Evolutionary conservation across 2,329 filamentous ascomycete genomes (phyloP).

Genomic region (Trichoderma semiorbis): DNA sequence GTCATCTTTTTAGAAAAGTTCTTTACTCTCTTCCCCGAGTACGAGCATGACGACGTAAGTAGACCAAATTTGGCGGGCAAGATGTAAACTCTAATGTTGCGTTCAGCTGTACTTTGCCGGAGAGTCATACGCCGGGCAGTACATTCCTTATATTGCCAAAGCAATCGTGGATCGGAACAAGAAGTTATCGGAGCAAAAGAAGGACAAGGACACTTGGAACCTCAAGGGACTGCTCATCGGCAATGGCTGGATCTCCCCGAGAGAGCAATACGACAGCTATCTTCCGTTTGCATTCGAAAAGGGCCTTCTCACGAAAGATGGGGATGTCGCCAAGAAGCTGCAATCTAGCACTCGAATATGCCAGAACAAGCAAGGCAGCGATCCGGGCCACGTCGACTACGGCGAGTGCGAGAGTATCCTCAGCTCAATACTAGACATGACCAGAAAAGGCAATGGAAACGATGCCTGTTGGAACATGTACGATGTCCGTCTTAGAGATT

Average conservation of each 20-base stretch:
- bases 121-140: conserved; percentile 94
- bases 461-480: conserved; percentile 90
- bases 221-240: conserved; percentile 86
- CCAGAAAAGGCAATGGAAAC: conserved; percentile 51
- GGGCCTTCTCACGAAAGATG: conserved; percentile 66
- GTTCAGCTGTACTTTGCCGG: conserved; percentile 84
- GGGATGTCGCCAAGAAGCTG: conserved; percentile 59
- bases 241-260: conserved; percentile 94
- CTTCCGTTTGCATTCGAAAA: conserved; percentile 76
- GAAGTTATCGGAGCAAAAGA: conserved; percentile 31
- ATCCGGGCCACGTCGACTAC: conserved; percentile 58
- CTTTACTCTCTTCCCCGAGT: conserved; percentile 87
- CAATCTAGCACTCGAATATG: conserved; percentile 69
- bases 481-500: conserved; percentile 81
- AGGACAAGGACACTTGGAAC: conserved; percentile 55
- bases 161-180: conserved; percentile 86
- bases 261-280: conserved; percentile 86
- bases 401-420: conserved; percentile 73
- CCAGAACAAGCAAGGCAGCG: conserved; percentile 53
- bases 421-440: conserved; percentile 65
- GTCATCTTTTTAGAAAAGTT: conserved; percentile 86
- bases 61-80: background rate
- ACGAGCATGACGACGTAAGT: conserved; percentile 85
- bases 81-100: background rate
- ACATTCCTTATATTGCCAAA: conserved; percentile 95